Evolutionary conservation across 2,329 filamentous ascomycete species (phyloP), one percentile per base, ranked within the genome.

Genomic region (Ceratocystis lukuohia): DNA sequence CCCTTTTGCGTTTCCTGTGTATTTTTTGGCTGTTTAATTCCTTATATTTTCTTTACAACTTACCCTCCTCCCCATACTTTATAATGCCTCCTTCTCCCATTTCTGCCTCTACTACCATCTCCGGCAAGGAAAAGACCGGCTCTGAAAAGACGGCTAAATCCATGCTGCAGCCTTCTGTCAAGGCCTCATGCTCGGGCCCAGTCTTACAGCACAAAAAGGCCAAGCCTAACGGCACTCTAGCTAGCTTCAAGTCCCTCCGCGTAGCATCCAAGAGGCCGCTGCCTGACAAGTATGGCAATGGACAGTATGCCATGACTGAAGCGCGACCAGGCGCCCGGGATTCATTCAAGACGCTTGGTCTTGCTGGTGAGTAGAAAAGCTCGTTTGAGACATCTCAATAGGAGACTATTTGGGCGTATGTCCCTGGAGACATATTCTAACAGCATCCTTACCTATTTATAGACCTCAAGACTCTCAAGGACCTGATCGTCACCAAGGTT

Each of bases 401-500:
- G 37, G 5, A 15, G 1, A 15, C 37, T 41, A 41, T 41, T 15
- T 15, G 37, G 37, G 3, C 3, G 37, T 41, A 41, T 12, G 3
- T 41, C 28, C 7, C 15, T 7, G 30, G 20, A 17, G 30, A 45
- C 8, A 22, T 2, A 10, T n/a, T 25, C 65, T 70, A 48, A 69
- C 70, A 30, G 72, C 30, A 25, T 5, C 20, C 44, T 17, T 44
- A 41, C 3, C 75, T 46, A 22, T 2, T 22, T 22, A 71, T 74
- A 78, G 87, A 90, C 70, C 72, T 88, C 57, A 81, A 82, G 71
- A 89, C 87, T 0, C 76, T 90, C 20, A 74, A 82, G 57, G 78
- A 82, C 4, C 75, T 90, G 46, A 76, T 89, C 67, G 80, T 82
- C 65, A 79, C 77, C 68, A 85, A 89, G 74, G 74, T 85, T 41